phyloP scores from a whole-genome alignment of 2,329 filamentous ascomycete species.

The Bipolaris zeicola region DNA sequence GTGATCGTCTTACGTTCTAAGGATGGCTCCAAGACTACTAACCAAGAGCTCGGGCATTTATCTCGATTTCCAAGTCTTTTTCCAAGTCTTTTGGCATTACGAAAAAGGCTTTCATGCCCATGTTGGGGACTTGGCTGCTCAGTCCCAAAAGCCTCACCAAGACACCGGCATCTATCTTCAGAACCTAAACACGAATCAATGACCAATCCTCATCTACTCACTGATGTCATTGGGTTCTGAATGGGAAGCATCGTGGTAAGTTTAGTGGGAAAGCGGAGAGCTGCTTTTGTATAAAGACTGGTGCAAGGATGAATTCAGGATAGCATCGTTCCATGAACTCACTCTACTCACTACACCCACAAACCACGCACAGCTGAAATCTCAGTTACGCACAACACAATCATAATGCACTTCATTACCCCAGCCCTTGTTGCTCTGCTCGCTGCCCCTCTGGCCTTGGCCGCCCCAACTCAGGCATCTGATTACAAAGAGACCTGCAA shows the following conservation, averaged over 20 bases:
- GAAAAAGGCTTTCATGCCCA: slow-evolving; percentile 14
- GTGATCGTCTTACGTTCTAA: slow-evolving; percentile 1
- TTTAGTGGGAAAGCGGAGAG: slow-evolving; percentile 8
- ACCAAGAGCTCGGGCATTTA: background rate
- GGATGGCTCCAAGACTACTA: slow-evolving; percentile 12
- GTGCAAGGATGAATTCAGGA: background rate
- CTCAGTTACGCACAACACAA: background rate
- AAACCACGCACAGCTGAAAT: background rate
- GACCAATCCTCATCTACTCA: slow-evolving; percentile 5
- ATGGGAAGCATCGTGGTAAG: background rate
- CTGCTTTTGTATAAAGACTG: slow-evolving; percentile 25
- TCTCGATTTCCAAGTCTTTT: slow-evolving; percentile 2
- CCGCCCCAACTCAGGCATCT: slow-evolving; percentile 23
- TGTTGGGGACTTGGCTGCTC: slow-evolving; percentile 22
- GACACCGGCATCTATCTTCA: slow-evolving; percentile 19
- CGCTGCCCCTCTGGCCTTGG: slow-evolving; percentile 26
- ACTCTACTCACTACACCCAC: background rate
- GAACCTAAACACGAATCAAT: slow-evolving; percentile 16
- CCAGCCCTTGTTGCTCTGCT: slow-evolving; percentile 27
- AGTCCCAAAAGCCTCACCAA: slow-evolving; percentile 10
- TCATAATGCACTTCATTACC: slow-evolving; percentile 32
- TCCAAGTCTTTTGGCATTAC: background rate
- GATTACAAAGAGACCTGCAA: slow-evolving; percentile 27
- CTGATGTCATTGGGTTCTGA: slow-evolving; percentile 24
- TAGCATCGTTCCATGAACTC: slow-evolving; percentile 11